Percentiles rank a stretch among this genome's conserved stretches.
phyloP scores from a whole-genome alignment of 2,329 filamentous ascomycete genomes.

The Xylariales sp. region DNA sequence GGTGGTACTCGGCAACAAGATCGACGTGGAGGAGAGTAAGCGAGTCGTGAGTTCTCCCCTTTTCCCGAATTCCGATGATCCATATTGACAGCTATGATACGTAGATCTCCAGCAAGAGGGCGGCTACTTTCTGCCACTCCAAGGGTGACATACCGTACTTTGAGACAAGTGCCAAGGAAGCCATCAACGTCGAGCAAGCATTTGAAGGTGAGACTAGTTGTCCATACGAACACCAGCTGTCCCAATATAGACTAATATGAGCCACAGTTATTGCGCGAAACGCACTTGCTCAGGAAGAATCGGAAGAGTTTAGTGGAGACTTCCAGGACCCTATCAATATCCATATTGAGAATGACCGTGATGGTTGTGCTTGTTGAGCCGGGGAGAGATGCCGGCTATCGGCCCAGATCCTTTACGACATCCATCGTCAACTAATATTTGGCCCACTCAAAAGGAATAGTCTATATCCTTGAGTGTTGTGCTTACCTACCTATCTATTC shows the following conservation, averaged over 20 bases:
- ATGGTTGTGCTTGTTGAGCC: slow-evolving; percentile 88
- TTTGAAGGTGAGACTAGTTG: slow-evolving; percentile 67
- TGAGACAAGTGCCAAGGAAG: slow-evolving; percentile 98
- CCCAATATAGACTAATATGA: slow-evolving; percentile 12
- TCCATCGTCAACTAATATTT: slow-evolving; percentile 33
- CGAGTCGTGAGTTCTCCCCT: slow-evolving; percentile 73
- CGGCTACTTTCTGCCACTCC: slow-evolving; percentile 96
- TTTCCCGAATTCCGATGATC: not conserved
- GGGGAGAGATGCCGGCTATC: slow-evolving; percentile 9
- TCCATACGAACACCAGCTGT: slow-evolving; percentile 5
- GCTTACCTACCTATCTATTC: slow-evolving; percentile 8
- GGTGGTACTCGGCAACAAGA: slow-evolving; percentile 98
- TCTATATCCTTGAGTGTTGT: slow-evolving; percentile 1
- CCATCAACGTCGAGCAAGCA: slow-evolving; percentile 92
- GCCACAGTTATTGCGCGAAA: slow-evolving; percentile 91
- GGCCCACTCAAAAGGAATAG: slow-evolving; percentile 7
- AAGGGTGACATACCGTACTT: slow-evolving; percentile 99
- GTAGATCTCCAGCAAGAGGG: slow-evolving; percentile 92
- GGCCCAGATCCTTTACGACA: slow-evolving; percentile 4
- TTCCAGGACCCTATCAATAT: slow-evolving; percentile 99
- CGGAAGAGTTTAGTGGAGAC: slow-evolving; percentile 96
- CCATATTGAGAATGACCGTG: slow-evolving; percentile 91
- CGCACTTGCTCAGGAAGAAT: slow-evolving; percentile 95
- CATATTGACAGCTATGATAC: slow-evolving; percentile 40
- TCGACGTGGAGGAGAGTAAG: slow-evolving; percentile 98